These are phyloP conservation scores for Ustilago esculenta DNA, from an alignment of 1,284 basidiomycete genomes.

Conservation along the genomic window DNA sequence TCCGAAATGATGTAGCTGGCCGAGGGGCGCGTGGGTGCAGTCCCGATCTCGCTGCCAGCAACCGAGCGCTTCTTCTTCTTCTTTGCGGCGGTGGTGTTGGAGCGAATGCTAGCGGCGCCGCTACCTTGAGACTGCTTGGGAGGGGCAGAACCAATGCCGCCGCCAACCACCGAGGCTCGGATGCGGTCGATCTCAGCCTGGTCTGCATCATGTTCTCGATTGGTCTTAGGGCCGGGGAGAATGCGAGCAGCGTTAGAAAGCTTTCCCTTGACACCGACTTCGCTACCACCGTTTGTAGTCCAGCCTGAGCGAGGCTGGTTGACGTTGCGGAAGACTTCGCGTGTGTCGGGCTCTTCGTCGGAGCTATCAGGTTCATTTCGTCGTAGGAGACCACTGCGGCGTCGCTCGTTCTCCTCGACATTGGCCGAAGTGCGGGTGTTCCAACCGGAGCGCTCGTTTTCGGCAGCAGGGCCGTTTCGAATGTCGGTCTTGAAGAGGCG, in stretches of 20 bases:
- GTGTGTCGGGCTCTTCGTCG: constrained; percentile 57
- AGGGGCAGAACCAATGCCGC: constrained; percentile 37
- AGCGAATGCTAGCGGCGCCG: constrained; percentile 32
- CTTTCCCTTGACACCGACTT: constrained; percentile 48
- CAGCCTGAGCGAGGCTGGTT: constrained; percentile 51
- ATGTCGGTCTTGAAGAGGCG: constrained; percentile 65
- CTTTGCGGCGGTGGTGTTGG: constrained; percentile 39
- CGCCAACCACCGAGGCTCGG: constrained; percentile 57
- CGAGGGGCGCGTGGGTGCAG: constrained; percentile 50
- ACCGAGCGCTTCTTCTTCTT: constrained; percentile 50
- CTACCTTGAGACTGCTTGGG: constrained; percentile 13
- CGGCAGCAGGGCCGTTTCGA: constrained; percentile 14
- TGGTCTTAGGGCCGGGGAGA: constrained; percentile 56
- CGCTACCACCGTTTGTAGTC: constrained; percentile 23
- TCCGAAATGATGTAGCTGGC: constrained; percentile 46
- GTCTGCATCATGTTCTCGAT: constrained; percentile 28
- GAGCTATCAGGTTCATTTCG: constrained; percentile 48
- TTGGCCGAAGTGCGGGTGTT: constrained; percentile 45
- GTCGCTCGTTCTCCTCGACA: constrained; percentile 17
- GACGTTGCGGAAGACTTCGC: constrained; percentile 57
- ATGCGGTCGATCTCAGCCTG: constrained; percentile 50
- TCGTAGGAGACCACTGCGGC: constrained; percentile 21
- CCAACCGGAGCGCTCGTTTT: constrained; percentile 24
- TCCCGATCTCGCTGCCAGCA: constrained; percentile 62
- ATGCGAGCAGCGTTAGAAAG: constrained; percentile 41